phyloP scores from a whole-genome alignment of 441 rosid species.

The Gossypium lobatum region DNA sequence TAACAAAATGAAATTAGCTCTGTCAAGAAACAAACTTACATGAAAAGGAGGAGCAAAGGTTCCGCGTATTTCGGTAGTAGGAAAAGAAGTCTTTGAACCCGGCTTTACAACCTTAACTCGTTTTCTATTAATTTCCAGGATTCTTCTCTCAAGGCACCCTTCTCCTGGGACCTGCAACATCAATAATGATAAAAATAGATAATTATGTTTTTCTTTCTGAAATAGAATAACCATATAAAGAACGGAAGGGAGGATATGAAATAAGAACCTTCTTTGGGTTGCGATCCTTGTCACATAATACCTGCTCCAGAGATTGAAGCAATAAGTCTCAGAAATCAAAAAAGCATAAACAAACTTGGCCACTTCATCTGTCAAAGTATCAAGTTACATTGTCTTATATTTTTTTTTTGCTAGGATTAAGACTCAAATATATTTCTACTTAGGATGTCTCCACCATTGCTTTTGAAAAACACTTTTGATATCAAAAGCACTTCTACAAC shows the following conservation, averaged over 20 bases:
- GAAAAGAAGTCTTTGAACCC: constrained; percentile 84
- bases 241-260: constrained; percentile 5
- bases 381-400: neutral
- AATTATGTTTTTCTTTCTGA: neutral
- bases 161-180: constrained; percentile 60
- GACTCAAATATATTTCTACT: neutral
- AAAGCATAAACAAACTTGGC: neutral
- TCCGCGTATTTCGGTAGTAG: constrained; percentile 89
- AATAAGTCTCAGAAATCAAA: neutral
- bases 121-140: constrained; percentile 80
- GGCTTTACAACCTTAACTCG: constrained; percentile 91
- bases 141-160: constrained; percentile 86
- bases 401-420: neutral
- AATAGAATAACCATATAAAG: neutral
- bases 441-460: no score
- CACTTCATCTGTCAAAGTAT: neutral
- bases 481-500: no score
- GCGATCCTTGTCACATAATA: constrained; percentile 75
- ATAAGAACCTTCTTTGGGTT: constrained; percentile 66
- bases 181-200: constrained; percentile 9
- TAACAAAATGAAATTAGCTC: neutral
- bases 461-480: no score
- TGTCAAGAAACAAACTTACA: constrained; percentile 41
- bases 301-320: constrained; percentile 41
- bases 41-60: constrained; percentile 92